Evolutionary conservation across 1,284 basidiomycete species (phyloP), one percentile per base, ranked within the genome.

Genomic region (Somion occarium): DNA sequence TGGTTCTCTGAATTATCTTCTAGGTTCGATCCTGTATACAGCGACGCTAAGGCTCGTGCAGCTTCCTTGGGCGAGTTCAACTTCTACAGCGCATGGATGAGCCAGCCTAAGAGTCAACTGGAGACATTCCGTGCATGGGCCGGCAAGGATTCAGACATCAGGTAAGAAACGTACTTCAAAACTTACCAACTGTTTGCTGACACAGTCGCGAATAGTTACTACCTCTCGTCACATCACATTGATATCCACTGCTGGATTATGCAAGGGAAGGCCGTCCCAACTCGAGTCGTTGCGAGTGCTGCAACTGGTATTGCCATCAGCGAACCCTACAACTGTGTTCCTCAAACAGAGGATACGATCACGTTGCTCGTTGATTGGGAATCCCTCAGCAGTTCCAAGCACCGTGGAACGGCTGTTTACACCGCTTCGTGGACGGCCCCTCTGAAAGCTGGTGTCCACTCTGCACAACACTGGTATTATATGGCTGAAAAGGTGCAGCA

Each of bases 121-220:
- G 90, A 93, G 69, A 95, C 93, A 0, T 96, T 95, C 82, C 85
- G 86, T 55, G 89, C 89, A 18, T 96, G 93, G 93, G 93, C 93
- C 5, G 93, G 93, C 20, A 90, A 87, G 68, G 93, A 95, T 65
- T 91, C 88, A 23, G 93, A 95, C 62, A 94, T 94, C 68, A 88
- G 85, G 84, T 81, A 51, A 44, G 64, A 7, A 34, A 7, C 30
- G 15, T 15, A 7, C 15, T 34, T 34, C 30, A 15, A 34, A 34
- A 34, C 7, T 7, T 34, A 15, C 15, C 30, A 34, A 34, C 37
- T 4, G 44, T 34, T 24, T 26, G 41, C 34, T 22, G 19, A 22
- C 12, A 27, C 22, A 15, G 48, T 20, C 27, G 30, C 30, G 30
- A 34, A 22, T 63, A 90, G 88, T 56, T 96, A 95, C 71, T 96